Conservation (phyloP, 2,329 filamentous ascomycete species). For the Fusarium continuum region DNA sequence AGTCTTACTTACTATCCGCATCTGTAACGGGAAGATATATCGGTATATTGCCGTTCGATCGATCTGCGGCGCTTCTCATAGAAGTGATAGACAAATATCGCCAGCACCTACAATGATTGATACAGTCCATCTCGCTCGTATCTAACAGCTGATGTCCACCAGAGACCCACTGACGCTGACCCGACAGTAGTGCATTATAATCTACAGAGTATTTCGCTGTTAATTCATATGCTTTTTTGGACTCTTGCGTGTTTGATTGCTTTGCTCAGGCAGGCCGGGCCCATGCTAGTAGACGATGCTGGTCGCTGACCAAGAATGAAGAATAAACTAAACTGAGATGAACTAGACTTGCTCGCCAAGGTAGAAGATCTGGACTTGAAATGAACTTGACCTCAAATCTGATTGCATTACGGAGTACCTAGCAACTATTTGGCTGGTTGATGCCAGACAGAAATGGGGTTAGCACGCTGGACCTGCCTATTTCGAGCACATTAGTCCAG, state of each 20-base stretch:
- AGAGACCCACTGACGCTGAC: conserved; percentile 1
- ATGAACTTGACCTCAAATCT: no score
- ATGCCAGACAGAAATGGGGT: no score
- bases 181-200: not conserved
- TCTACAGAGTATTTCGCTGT: not conserved
- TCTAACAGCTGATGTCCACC: not conserved
- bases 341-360: no score
- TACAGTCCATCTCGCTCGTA: conserved; percentile 23
- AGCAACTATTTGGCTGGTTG: no score
- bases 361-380: no score
- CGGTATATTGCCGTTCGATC: not conserved
- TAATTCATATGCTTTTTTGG: not conserved
- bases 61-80: not conserved
- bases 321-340: no score
- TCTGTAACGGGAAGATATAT: not conserved
- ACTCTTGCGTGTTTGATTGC: not conserved
- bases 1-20: not conserved
- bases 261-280: not conserved
- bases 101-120: conserved; percentile 2
- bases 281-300: no score
- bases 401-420: no score
- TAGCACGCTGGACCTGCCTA: no score
- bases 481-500: no score
- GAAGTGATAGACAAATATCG: conserved; percentile 2
- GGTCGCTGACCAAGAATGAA: no score